Percentiles rank a stretch among this genome's conserved stretches.
phyloP scores from a whole-genome alignment of 257 asterid genomes.

The Galeopsis tetrahit region DNA sequence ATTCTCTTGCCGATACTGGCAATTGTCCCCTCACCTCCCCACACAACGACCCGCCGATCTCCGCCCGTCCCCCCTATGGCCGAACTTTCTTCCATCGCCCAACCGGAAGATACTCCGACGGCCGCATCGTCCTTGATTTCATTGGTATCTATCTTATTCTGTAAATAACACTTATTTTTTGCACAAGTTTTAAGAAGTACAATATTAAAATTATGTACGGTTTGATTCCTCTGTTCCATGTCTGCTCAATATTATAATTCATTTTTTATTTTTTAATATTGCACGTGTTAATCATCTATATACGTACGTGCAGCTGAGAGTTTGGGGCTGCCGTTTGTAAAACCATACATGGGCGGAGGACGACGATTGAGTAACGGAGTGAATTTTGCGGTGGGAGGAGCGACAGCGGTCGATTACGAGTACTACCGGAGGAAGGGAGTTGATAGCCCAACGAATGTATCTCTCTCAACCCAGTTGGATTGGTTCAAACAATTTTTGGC shows the following conservation, averaged over 20 bases:
- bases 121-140: constrained; percentile 46
- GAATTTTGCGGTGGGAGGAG: constrained; percentile 59
- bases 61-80: constrained; percentile 29
- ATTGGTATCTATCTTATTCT: constrained; percentile 35
- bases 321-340: constrained; percentile 38
- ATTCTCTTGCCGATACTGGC: constrained; percentile 42
- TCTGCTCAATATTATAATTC: too few relatives aligned
- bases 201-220: too few relatives aligned
- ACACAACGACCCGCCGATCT: background rate
- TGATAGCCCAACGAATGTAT: constrained; percentile 30
- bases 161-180: too few relatives aligned
- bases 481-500: constrained; percentile 49
- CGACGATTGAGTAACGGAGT: constrained; percentile 18
- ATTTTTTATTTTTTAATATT: background rate
- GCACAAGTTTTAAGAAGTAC: too few relatives aligned
- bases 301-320: constrained; percentile 43
- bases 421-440: constrained; percentile 36
- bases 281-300: too few relatives aligned
- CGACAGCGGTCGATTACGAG: constrained; percentile 39
- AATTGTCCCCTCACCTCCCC: background rate
- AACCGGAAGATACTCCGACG: constrained; percentile 42
- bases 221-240: too few relatives aligned
- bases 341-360: constrained; percentile 33
- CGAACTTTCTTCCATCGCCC: constrained; percentile 36
- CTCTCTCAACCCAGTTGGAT: constrained; percentile 38